These are phyloP conservation scores for Microcyclospora tardicrescens DNA, from an alignment of 2,329 filamentous ascomycete species.

Conservation along the genomic window DNA sequence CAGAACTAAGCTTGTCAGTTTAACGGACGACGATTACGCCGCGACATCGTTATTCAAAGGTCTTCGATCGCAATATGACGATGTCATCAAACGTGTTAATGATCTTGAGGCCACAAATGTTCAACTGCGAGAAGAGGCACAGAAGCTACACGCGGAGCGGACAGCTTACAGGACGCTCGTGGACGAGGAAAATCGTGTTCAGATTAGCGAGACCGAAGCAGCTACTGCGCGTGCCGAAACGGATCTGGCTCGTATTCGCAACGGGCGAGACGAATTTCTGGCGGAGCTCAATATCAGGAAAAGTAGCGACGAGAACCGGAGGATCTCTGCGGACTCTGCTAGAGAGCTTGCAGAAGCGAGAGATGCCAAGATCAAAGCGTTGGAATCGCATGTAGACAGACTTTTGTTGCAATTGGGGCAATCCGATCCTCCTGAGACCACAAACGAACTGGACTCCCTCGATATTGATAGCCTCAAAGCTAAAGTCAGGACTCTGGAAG, in stretches of 20 bases:
- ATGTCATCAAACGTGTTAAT: conserved; percentile 84
- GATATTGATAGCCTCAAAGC: conserved; percentile 57
- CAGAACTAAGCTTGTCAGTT: conserved; percentile 52
- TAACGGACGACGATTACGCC: conserved; percentile 87
- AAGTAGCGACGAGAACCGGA: conserved; percentile 63
- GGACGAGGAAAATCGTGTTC: conserved; percentile 63
- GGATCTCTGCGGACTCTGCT: conserved; percentile 55
- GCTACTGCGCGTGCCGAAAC: conserved; percentile 69
- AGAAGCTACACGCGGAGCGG: conserved; percentile 73
- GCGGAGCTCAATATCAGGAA: conserved; percentile 73
- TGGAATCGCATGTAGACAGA: conserved; percentile 73
- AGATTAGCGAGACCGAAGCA: conserved; percentile 65
- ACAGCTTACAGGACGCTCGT: conserved; percentile 69
- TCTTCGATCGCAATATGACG: conserved; percentile 79
- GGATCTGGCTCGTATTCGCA: conserved; percentile 74
- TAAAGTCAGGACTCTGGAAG: conserved; percentile 62
- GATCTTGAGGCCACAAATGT: conserved; percentile 80
- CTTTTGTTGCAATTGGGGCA: conserved; percentile 46
- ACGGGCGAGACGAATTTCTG: conserved; percentile 69
- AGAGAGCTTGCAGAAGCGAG: conserved; percentile 69
- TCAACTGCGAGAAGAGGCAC: conserved; percentile 69
- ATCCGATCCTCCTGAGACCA: conserved; percentile 16
- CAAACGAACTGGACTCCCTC: conserved; percentile 41
- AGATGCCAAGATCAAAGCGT: conserved; percentile 63
- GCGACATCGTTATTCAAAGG: conserved; percentile 89